Evolutionary conservation across 495 filamentous ascomycete genomes (phyloP).

Genomic region (Hypoxylon fragiforme): DNA sequence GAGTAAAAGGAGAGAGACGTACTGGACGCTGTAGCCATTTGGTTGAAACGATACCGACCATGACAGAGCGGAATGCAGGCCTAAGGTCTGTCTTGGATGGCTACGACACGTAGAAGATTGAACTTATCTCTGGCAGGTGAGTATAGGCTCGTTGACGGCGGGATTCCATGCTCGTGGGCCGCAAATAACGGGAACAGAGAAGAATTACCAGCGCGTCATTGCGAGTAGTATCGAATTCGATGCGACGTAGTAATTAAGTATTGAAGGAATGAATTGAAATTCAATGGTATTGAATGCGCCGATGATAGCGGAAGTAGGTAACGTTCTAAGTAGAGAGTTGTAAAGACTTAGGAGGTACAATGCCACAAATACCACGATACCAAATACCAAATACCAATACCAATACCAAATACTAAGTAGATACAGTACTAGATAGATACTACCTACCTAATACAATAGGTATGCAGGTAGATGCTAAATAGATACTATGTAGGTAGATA

Average conservation of each 20-base stretch:
- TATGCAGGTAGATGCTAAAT: no score
- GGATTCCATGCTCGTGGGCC: conserved; percentile 33
- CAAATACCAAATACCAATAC: not conserved
- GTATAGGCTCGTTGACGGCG: conserved; percentile 23
- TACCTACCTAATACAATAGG: no score
- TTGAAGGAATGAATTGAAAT: conserved; percentile 3
- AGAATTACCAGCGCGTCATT: conserved; percentile 34
- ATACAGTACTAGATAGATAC: no score
- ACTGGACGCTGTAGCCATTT: conserved; percentile 42
- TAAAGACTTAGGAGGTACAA: not conserved
- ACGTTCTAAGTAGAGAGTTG: not conserved
- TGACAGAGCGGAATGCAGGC: conserved; percentile 25
- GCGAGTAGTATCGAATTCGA: conserved; percentile 12
- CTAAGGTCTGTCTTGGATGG: conserved; percentile 5
- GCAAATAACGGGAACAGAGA: conserved; percentile 16
- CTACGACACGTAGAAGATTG: conserved; percentile 16
- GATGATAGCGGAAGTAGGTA: not conserved
- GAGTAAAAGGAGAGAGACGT: conserved; percentile 10
- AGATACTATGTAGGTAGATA: not conserved
- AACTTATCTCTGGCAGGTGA: conserved; percentile 26
- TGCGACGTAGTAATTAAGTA: conserved; percentile 19
- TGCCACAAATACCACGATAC: not conserved
- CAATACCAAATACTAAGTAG: not conserved
- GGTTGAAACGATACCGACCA: conserved; percentile 33
- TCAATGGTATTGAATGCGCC: conserved; percentile 15